A percentile compares a stretch with the other conserved stretches of the same genome.
phyloP scores from a whole-genome alignment of 257 asterid genomes.

The Solanum bukasovii region DNA sequence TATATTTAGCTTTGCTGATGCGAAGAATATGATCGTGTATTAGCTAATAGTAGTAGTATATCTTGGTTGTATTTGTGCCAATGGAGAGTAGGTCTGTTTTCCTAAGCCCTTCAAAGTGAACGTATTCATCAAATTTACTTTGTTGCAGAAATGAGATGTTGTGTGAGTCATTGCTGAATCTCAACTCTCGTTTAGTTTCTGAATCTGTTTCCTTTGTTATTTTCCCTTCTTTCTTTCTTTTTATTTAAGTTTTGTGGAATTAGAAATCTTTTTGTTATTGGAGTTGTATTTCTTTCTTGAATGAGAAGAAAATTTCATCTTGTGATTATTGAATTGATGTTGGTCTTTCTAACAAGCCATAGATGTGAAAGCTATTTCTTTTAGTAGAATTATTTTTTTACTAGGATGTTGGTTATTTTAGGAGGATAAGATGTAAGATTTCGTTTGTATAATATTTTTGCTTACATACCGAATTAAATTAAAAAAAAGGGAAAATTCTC shows the following conservation, averaged over 20 bases:
- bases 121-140: not conserved
- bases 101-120: not conserved
- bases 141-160: not conserved
- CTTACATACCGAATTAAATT: no score
- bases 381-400: no score
- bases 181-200: not conserved
- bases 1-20: not conserved
- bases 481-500: no score
- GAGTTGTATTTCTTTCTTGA: not conserved
- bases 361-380: no score
- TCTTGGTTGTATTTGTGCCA: not conserved
- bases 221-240: not conserved
- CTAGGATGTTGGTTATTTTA: no score
- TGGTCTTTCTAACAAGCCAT: not conserved
- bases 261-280: not conserved
- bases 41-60: not conserved
- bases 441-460: no score
- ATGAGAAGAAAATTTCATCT: no score
- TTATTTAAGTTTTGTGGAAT: not conserved
- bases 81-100: not conserved
- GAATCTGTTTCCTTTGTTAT: not conserved
- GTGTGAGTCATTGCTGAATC: not conserved
- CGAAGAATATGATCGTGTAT: not conserved
- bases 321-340: not conserved
- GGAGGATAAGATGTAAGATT: no score